Conservation (phyloP, 257 asterid species). For the Primulina tabacum region DNA sequence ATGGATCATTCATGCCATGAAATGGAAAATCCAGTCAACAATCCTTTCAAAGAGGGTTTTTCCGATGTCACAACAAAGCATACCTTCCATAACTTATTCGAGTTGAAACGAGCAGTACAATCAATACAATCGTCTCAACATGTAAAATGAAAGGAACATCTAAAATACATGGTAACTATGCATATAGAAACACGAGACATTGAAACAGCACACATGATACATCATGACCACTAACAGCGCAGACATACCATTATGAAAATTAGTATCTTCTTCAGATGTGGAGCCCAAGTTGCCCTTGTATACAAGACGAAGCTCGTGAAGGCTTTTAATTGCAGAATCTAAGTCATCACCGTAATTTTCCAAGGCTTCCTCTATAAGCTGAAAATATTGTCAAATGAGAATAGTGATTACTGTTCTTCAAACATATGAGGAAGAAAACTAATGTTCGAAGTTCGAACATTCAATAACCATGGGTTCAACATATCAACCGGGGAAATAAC, state of each 20-base stretch:
- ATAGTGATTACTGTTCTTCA: slow-evolving; percentile 14
- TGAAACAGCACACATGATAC: not conserved
- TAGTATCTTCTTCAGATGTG: slow-evolving; percentile 27
- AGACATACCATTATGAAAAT: slow-evolving; percentile 27
- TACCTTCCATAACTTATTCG: not conserved
- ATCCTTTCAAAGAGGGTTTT: not conserved
- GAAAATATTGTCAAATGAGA: slow-evolving; percentile 15
- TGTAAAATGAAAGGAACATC: not conserved
- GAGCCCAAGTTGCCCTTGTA: slow-evolving; percentile 28
- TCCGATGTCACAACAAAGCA: not conserved
- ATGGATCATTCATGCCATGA: not conserved
- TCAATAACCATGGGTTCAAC: not conserved
- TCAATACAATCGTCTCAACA: not conserved
- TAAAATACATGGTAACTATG: not conserved
- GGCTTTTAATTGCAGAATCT: slow-evolving; percentile 35
- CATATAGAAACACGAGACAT: not conserved
- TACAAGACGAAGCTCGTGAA: slow-evolving; percentile 38
- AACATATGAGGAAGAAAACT: not conserved
- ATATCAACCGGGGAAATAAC: not conserved
- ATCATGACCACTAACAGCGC: not conserved
- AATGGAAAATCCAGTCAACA: not conserved
- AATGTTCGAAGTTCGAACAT: not conserved
- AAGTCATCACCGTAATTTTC: slow-evolving; percentile 39
- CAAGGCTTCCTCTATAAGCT: slow-evolving; percentile 40
- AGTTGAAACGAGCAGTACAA: not conserved